A percentile compares a stretch with the other conserved stretches of the same genome.
phyloP scores from a whole-genome alignment of 805 yeast species.

The Starmerella vitae region DNA sequence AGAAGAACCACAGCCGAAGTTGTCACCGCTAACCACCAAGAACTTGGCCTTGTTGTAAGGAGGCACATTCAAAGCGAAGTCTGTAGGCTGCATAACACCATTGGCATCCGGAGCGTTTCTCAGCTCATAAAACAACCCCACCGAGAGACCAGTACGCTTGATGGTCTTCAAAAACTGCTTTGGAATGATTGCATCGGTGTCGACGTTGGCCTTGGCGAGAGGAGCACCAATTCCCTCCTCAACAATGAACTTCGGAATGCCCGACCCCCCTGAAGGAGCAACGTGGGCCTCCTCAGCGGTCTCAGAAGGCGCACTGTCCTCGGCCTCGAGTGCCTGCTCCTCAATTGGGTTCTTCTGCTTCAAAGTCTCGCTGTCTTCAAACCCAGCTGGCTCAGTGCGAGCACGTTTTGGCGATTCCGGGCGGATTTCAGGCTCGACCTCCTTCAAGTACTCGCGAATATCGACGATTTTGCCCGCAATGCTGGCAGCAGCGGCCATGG shows the following conservation, averaged over 20 bases:
- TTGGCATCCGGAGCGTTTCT: slow-evolving; percentile 48
- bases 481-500: slow-evolving; percentile 99
- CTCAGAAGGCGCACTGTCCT: slow-evolving; percentile 21
- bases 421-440: slow-evolving; percentile 25
- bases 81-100: slow-evolving; percentile 63
- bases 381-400: neutral
- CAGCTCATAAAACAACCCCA: slow-evolving; percentile 83
- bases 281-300: slow-evolving; percentile 20
- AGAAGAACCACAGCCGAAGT: slow-evolving; percentile 97
- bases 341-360: slow-evolving; percentile 39
- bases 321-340: slow-evolving; percentile 37
- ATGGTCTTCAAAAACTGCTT: slow-evolving; percentile 96
- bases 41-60: slow-evolving; percentile 74
- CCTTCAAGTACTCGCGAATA: slow-evolving; percentile 56
- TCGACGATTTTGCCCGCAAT: slow-evolving; percentile 82
- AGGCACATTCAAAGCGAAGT: slow-evolving; percentile 72
- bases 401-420: slow-evolving; percentile 23
- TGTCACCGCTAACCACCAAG: slow-evolving; percentile 84
- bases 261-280: slow-evolving; percentile 31
- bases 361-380: slow-evolving; percentile 36
- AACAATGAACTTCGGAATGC: slow-evolving; percentile 62
- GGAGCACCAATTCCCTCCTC: slow-evolving; percentile 88
- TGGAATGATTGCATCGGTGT: slow-evolving; percentile 97
- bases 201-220: slow-evolving; percentile 85
- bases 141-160: slow-evolving; percentile 84